These are phyloP conservation scores for Trichophyton simii DNA, from an alignment of 2,329 filamentous ascomycete species.

Conservation along the genomic window DNA sequence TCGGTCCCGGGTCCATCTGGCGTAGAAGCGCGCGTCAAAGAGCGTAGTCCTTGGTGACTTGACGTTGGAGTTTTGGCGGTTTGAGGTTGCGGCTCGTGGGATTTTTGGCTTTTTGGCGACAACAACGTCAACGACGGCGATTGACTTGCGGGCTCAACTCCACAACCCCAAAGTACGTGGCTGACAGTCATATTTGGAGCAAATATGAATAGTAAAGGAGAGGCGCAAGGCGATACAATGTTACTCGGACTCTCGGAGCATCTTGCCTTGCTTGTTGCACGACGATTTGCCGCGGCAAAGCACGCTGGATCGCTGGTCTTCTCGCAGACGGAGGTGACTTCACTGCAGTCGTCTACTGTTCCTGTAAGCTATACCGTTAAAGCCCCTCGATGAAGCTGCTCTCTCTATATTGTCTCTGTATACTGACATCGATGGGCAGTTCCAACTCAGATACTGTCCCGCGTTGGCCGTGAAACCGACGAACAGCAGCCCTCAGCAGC, in stretches of 20 bases:
- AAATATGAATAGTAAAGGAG: neutral
- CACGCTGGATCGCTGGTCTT: slow-evolving; percentile 28
- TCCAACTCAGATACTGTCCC: slow-evolving; percentile 38
- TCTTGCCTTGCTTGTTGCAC: slow-evolving; percentile 26
- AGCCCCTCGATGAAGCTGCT: neutral
- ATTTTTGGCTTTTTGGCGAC: neutral
- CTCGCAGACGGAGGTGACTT: slow-evolving; percentile 29
- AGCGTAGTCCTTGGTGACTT: neutral
- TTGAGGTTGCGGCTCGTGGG: neutral
- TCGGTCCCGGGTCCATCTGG: neutral
- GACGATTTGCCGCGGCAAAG: slow-evolving; percentile 26
- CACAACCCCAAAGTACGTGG: neutral
- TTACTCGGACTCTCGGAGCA: slow-evolving; percentile 26
- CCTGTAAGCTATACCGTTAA: slow-evolving; percentile 19
- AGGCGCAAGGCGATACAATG: slow-evolving; percentile 17
- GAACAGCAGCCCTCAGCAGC: slow-evolving; percentile 11
- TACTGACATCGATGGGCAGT: slow-evolving; percentile 20
- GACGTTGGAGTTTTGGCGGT: neutral
- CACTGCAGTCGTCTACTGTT: slow-evolving; percentile 23
- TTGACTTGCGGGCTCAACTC: neutral
- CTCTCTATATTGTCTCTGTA: neutral
- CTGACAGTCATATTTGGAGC: neutral
- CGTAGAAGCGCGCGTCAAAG: neutral
- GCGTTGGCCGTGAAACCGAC: slow-evolving; percentile 35
- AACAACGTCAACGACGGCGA: neutral